A percentile compares a stretch with the other conserved stretches of the same genome.
Conservation (phyloP, 768 basidiomycete genomes). For the Pleurotus salmoneostramineus region DNA sequence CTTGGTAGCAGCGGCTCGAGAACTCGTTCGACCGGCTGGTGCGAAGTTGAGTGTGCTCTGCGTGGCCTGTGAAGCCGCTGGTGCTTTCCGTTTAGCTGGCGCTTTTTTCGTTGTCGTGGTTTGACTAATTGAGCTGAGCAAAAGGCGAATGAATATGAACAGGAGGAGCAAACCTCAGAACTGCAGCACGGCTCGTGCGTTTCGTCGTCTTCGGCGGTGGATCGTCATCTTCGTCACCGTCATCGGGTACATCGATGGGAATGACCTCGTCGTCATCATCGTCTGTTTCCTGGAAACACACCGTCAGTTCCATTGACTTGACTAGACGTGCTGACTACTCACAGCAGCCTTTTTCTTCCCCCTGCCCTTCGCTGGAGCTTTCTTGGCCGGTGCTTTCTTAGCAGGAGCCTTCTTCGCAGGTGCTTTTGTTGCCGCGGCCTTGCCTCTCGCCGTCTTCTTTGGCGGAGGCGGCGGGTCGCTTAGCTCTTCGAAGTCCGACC, state of each 20-base stretch:
- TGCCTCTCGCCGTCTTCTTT: slow-evolving; percentile 37
- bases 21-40: slow-evolving; percentile 51
- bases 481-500: slow-evolving; percentile 51
- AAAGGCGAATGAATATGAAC: not conserved
- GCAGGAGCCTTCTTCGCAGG: slow-evolving; percentile 33
- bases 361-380: slow-evolving; percentile 38
- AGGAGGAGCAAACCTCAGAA: slow-evolving; percentile 46
- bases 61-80: slow-evolving; percentile 38
- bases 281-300: slow-evolving; percentile 39
- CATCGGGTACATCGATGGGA: slow-evolving; percentile 29
- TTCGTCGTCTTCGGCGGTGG: slow-evolving; percentile 42
- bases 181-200: slow-evolving; percentile 60
- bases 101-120: slow-evolving; percentile 33
- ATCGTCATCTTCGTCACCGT: slow-evolving; percentile 46
- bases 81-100: slow-evolving; percentile 48
- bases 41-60: slow-evolving; percentile 64
- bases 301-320: slow-evolving; percentile 16
- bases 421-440: slow-evolving; percentile 29
- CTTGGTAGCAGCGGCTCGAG: slow-evolving; percentile 65
- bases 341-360: slow-evolving; percentile 48
- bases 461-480: slow-evolving; percentile 40
- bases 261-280: slow-evolving; percentile 37
- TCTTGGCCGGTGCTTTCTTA: slow-evolving; percentile 25
- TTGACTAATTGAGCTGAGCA: slow-evolving; percentile 20
- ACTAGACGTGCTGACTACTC: not conserved